phyloP scores from a whole-genome alignment of 345 rosid species.

The Kernera saxatilis region DNA sequence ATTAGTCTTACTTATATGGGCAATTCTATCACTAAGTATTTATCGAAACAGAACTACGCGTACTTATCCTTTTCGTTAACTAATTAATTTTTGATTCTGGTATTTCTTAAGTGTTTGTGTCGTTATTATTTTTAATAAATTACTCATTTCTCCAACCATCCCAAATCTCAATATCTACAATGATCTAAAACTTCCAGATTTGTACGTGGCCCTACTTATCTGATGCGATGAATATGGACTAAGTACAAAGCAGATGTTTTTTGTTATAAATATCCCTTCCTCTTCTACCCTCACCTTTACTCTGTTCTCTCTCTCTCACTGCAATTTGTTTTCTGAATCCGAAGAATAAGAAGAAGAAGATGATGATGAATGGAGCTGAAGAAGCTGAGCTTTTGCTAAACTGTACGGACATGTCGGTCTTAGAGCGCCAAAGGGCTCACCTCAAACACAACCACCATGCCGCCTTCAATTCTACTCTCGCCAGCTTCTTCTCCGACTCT shows the following conservation, averaged over 20 bases:
- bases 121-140: too few relatives aligned
- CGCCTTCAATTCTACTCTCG: constrained; percentile 16
- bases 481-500: constrained; percentile 35
- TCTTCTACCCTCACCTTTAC: constrained; percentile 20
- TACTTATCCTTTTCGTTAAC: too few relatives aligned
- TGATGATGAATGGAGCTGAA: constrained; percentile 15
- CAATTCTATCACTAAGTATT: too few relatives aligned
- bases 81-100: too few relatives aligned
- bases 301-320: constrained; percentile 19
- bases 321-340: background rate
- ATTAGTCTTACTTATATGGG: too few relatives aligned
- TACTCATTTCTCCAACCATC: background rate
- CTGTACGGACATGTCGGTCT: constrained; percentile 49
- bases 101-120: too few relatives aligned
- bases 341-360: constrained; percentile 7
- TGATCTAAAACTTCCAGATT: constrained; percentile 2
- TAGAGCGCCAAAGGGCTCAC: constrained; percentile 56
- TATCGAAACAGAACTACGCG: too few relatives aligned
- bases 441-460: constrained; percentile 41
- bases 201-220: background rate
- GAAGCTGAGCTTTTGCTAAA: constrained; percentile 19
- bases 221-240: constrained; percentile 27
- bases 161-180: background rate
- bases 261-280: constrained; percentile 20
- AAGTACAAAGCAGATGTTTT: constrained; percentile 3